Conservation (phyloP, 768 basidiomycete genomes). For the Mycena galericulata region DNA sequence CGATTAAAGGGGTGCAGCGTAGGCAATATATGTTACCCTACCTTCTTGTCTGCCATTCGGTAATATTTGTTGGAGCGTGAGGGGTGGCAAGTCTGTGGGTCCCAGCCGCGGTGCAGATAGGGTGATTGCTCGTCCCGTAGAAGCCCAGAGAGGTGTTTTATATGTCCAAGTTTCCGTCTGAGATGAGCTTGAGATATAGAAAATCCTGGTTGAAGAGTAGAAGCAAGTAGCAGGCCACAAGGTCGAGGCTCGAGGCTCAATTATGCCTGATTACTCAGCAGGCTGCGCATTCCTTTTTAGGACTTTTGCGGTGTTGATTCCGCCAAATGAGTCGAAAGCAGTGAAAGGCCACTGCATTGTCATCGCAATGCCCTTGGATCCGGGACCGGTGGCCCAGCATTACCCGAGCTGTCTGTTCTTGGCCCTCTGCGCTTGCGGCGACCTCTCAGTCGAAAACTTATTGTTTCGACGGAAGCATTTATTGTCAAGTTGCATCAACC, state of each 20-base stretch:
- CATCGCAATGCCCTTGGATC: no score
- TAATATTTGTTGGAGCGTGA: no score
- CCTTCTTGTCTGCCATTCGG: conserved; percentile 52
- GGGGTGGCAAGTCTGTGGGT: conserved; percentile 7
- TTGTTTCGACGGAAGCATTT: no score
- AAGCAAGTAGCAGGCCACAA: neutral
- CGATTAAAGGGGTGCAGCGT: neutral
- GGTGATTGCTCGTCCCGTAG: neutral
- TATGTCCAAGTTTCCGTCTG: neutral
- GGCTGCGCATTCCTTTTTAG: conserved; percentile 26
- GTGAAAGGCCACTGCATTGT: no score
- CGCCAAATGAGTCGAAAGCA: neutral
- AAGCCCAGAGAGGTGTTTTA: neutral
- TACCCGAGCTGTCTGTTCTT: no score
- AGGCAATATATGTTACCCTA: conserved; percentile 12
- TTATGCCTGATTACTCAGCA: conserved; percentile 24
- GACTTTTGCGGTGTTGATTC: neutral
- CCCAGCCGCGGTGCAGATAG: no score
- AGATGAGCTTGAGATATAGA: neutral
- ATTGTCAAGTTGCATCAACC: no score
- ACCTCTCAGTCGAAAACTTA: no score
- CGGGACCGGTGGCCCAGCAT: no score
- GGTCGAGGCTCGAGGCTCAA: conserved; percentile 15
- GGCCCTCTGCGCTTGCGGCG: no score
- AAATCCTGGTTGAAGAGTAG: neutral